Base-by-base conservation (phyloP, 768 basidiomycete species). In the Termitomyces eurrhizus region DNA sequence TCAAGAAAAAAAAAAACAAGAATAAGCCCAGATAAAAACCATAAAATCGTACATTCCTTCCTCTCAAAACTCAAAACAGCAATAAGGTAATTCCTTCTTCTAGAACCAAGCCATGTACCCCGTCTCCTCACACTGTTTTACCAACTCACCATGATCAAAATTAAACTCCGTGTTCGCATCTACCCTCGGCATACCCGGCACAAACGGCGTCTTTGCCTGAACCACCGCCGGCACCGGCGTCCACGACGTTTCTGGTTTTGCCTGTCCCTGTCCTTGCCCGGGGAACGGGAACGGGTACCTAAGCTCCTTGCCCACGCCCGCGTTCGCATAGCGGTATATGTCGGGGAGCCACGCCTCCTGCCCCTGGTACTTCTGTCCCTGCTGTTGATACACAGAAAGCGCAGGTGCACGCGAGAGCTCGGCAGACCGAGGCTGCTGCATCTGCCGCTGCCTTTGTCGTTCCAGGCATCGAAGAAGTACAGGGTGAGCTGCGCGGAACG, bases 51-150 rank as follows among this genome's bases (percentile, higher is more conserved):
- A 42, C 18, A n/a, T 52, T 55, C 18, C 29, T 33, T 21, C 53
- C 53, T 42, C 29, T n/a, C 11, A n/a, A 21, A 48, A 4, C 32
- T 13, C 16, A 18, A 49, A 49, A n/a, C 46, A 36, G 14, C 36
- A 4, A 37, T 37, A 35, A 49, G 36, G 29, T 29, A 37, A 21
- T 35, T n/a, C 24, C 33, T n/a, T 5, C n/a, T 24, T 36, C 71
- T 73, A 87, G 66, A 87, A 87, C 86, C 86, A 87, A 26, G 85
- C 84, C 86, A 87, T 87, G 68, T 84, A 87, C 58, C 82, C 83
- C 39, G 84, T 86, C 64, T 81, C 84, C 64, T 82, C 83, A 61
- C 83, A 72, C 50, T 82, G 79, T 50, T 77, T 81, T 62, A 55
- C 41, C n/a, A 87, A 67, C 24, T 83, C 85, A 5, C 86, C 86